Conservation (phyloP, 768 basidiomycete species). For the Tylopilus vinaceipallidus region DNA sequence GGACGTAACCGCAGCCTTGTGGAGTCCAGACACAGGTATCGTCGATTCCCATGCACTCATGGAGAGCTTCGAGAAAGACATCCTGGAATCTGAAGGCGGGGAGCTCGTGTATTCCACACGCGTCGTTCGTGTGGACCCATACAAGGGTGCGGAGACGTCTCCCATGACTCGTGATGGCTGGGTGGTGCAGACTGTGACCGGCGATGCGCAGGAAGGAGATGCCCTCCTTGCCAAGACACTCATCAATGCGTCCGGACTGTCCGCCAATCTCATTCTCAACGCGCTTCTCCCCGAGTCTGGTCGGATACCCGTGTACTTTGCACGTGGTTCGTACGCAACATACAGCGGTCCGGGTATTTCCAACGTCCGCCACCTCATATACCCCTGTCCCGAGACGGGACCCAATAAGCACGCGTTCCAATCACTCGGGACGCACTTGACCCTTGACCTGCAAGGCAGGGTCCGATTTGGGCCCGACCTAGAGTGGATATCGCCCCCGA, state of each 20-base stretch:
- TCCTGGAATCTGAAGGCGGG: conserved; percentile 65
- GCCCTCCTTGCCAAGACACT: conserved; percentile 71
- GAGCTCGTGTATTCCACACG: conserved; percentile 75
- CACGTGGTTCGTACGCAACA: conserved; percentile 82
- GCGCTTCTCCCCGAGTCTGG: conserved; percentile 54
- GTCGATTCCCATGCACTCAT: conserved; percentile 85
- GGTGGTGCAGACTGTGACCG: conserved; percentile 81
- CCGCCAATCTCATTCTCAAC: conserved; percentile 69
- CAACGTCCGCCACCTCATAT: conserved; percentile 73
- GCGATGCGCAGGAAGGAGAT: conserved; percentile 47
- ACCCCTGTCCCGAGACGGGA: conserved; percentile 80
- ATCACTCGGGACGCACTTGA: conserved; percentile 89
- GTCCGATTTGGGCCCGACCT: conserved; percentile 92
- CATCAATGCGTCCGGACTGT: conserved; percentile 82
- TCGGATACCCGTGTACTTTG: conserved; percentile 76
- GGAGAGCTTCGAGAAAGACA: conserved; percentile 79
- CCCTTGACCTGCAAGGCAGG: conserved; percentile 79
- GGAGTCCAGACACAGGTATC: conserved; percentile 87
- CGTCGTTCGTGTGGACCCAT: conserved; percentile 83
- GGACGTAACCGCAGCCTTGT: conserved; percentile 69
- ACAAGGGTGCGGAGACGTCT: conserved; percentile 27
- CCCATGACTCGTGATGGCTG: conserved; percentile 58
- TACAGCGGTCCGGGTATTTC: conserved; percentile 79
- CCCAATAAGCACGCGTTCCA: conserved; percentile 65
- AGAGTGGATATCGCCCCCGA: conserved; percentile 72